Conservation (phyloP, 441 rosid genomes). For the Breynia disticha region DNA sequence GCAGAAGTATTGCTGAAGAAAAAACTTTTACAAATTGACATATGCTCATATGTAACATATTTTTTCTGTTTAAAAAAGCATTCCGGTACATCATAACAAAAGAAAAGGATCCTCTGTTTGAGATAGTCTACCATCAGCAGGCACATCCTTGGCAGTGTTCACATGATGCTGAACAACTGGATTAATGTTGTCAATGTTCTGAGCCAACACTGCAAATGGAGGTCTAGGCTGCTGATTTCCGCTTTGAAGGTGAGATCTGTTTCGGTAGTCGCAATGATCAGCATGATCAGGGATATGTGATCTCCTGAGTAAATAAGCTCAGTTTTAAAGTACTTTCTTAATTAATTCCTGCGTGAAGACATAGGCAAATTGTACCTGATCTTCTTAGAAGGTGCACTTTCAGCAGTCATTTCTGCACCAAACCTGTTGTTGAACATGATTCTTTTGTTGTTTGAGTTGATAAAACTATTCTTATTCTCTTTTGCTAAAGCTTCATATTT, state of each 20-base stretch:
- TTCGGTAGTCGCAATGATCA: constrained; percentile 33
- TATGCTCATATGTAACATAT: background rate
- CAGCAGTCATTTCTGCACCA: constrained; percentile 29
- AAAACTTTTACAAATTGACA: too few species aligned
- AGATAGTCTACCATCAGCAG: constrained; percentile 42
- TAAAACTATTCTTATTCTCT: constrained; percentile 47
- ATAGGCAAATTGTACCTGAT: constrained; percentile 37
- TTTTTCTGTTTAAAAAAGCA: background rate
- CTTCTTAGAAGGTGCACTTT: constrained; percentile 47
- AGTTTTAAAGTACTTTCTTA: constrained; percentile 5
- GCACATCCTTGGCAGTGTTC: constrained; percentile 27
- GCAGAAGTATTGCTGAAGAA: too few species aligned
- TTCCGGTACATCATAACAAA: background rate
- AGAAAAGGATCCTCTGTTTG: background rate
- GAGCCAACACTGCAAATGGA: constrained; percentile 56
- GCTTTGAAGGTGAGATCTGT: constrained; percentile 46
- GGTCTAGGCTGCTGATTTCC: constrained; percentile 51
- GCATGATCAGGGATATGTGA: constrained; percentile 42
- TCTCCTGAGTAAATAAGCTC: constrained; percentile 40
- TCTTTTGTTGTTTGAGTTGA: constrained; percentile 69
- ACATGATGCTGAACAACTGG: constrained; percentile 24
- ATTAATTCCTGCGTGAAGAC: background rate
- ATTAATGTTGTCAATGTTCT: constrained; percentile 32
- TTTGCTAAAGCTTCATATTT: constrained; percentile 88
- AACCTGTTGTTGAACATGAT: constrained; percentile 34